Evolutionary conservation across 2,329 filamentous ascomycete genomes (phyloP).

Genomic region (Grosmannia huntii): DNA sequence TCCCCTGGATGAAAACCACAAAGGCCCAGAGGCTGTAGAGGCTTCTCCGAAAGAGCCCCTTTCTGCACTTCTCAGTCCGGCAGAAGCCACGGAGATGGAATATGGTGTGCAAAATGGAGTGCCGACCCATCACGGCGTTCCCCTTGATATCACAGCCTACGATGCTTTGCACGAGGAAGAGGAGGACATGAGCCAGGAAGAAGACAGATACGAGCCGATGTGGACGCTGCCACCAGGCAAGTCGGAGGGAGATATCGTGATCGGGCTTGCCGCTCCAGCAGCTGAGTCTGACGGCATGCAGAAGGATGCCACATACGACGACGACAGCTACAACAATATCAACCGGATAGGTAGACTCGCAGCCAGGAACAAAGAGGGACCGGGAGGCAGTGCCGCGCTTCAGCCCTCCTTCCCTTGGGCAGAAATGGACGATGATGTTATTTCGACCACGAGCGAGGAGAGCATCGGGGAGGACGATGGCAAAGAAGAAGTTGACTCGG

Average conservation of each 20-base stretch:
- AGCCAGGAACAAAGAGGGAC: no score
- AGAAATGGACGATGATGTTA: not conserved
- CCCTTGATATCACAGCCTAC: conserved; percentile 8
- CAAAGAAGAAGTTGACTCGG: not conserved
- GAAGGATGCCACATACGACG: not conserved
- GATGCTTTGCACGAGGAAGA: conserved; percentile 4
- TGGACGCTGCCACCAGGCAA: conserved; percentile 11
- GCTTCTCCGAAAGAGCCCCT: no score
- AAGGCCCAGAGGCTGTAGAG: no score
- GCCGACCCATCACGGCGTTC: conserved; percentile 19
- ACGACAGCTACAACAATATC: conserved; percentile 1
- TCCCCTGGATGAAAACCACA: no score
- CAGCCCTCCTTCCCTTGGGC: not conserved
- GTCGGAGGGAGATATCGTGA: conserved; percentile 7
- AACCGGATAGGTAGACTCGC: not conserved
- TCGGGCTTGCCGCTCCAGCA: conserved; percentile 1
- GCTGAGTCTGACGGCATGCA: not conserved
- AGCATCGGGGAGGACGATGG: not conserved
- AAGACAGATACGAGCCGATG: conserved; percentile 7
- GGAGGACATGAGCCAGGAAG: conserved; percentile 2
- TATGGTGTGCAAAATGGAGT: conserved; percentile 13
- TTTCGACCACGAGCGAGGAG: conserved; percentile 4
- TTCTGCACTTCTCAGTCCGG: not conserved
- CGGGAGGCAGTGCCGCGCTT: no score
- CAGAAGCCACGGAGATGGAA: not conserved